Evolutionary conservation across 495 filamentous ascomycete species (phyloP).

Genomic region (Neurospora tetraspora): DNA sequence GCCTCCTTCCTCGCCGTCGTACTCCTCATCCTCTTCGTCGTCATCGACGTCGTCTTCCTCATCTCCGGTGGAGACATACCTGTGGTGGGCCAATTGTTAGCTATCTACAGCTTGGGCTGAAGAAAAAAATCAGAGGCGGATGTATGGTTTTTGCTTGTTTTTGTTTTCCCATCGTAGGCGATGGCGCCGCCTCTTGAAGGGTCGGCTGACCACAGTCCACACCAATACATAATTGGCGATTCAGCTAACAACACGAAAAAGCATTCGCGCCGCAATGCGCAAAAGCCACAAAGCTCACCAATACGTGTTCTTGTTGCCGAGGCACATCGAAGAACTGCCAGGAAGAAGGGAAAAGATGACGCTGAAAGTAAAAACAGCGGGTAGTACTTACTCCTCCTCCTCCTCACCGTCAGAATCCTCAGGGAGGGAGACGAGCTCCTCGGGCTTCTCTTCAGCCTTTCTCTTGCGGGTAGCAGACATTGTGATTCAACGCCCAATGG

Average conservation of each 20-base stretch:
- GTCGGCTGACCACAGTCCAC: not conserved
- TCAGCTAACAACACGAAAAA: not conserved
- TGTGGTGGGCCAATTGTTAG: slow-evolving; percentile 3
- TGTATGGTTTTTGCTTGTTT: not conserved
- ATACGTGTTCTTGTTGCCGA: slow-evolving; percentile 5
- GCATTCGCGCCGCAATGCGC: slow-evolving; percentile 17
- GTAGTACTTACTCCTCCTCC: slow-evolving; percentile 41
- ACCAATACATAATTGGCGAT: not conserved
- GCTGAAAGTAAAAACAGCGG: not conserved
- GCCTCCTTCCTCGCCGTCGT: slow-evolving; percentile 26
- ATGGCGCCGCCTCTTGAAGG: not conserved
- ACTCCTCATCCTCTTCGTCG: slow-evolving; percentile 25
- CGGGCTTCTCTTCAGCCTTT: slow-evolving; percentile 41
- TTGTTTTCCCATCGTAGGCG: not conserved
- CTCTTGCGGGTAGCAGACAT: slow-evolving; percentile 35
- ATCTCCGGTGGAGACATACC: slow-evolving; percentile 29
- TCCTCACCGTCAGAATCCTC: slow-evolving; percentile 34
- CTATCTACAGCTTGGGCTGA: not conserved
- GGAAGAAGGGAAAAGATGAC: not conserved
- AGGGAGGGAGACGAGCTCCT: slow-evolving; percentile 44
- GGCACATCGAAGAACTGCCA: slow-evolving; percentile 7
- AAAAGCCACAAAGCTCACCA: not conserved
- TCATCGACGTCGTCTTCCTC: slow-evolving; percentile 28
- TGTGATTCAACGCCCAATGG: slow-evolving; percentile 7
- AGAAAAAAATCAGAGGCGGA: too few species aligned